Conservation (phyloP, 768 basidiomycete genomes). For the Termitomyces sp. region DNA sequence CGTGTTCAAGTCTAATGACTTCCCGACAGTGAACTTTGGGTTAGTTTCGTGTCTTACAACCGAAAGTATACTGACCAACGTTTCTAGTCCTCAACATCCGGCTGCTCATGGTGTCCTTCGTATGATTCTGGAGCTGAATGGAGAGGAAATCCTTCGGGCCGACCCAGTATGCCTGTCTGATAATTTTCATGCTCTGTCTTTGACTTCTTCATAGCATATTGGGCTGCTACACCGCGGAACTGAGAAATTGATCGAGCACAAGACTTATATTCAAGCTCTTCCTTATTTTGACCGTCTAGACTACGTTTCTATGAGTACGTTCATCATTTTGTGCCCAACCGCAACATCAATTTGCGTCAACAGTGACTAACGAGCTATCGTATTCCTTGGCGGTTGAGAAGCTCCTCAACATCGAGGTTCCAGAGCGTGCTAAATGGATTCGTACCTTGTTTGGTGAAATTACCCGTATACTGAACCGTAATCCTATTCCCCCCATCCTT, state of each 20-base stretch:
- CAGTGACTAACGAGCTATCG: conserved; percentile 98
- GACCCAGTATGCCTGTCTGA: conserved; percentile 61
- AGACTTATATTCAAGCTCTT: conserved; percentile 94
- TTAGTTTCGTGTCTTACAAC: conserved; percentile 31
- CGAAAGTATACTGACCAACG: neutral
- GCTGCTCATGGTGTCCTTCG: conserved; percentile 98
- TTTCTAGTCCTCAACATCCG: conserved; percentile 85
- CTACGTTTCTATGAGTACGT: conserved; percentile 98
- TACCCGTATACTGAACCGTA: conserved; percentile 91
- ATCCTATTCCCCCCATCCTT: conserved; percentile 6
- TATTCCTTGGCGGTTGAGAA: conserved; percentile 98
- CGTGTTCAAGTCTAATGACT: conserved; percentile 6
- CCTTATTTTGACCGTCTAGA: conserved; percentile 99
- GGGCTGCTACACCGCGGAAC: conserved; percentile 96
- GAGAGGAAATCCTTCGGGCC: conserved; percentile 87
- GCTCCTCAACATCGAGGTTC: conserved; percentile 93
- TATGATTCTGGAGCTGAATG: conserved; percentile 95
- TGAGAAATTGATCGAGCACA: conserved; percentile 98
- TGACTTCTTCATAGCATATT: conserved; percentile 56
- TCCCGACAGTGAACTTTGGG: conserved; percentile 84
- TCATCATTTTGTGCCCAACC: conserved; percentile 3
- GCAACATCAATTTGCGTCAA: neutral
- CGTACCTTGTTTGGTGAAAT: conserved; percentile 96
- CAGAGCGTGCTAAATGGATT: conserved; percentile 97
- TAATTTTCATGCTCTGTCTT: neutral